phyloP scores from a whole-genome alignment of 345 rosid species.

The Eucalyptus curtisii region DNA sequence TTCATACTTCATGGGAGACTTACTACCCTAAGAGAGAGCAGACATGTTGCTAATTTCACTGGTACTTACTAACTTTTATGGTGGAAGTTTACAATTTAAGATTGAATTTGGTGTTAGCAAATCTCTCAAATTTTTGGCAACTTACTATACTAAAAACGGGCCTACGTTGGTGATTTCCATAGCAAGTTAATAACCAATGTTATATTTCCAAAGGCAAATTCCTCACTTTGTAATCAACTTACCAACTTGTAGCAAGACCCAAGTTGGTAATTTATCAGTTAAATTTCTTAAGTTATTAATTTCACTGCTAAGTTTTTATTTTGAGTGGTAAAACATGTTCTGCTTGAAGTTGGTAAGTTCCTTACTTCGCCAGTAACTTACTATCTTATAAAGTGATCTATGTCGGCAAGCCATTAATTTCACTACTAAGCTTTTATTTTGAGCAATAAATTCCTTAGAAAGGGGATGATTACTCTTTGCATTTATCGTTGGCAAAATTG shows the following conservation, averaged over 20 bases:
- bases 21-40: background rate
- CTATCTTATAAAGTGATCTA: too few relatives aligned
- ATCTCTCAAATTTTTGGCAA: background rate
- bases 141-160: background rate
- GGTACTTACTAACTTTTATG: background rate
- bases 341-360: too few relatives aligned
- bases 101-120: background rate
- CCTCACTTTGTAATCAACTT: background rate
- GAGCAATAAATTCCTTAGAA: too few relatives aligned
- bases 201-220: background rate
- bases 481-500: too few relatives aligned
- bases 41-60: background rate
- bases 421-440: too few relatives aligned
- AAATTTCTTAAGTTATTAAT: too few relatives aligned
- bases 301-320: too few relatives aligned
- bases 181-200: background rate
- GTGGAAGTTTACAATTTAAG: background rate
- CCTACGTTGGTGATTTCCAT: background rate
- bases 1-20: background rate
- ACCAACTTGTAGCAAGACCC: background rate
- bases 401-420: too few relatives aligned
- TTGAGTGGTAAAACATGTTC: too few relatives aligned
- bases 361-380: too few relatives aligned
- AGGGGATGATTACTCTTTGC: too few relatives aligned
- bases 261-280: background rate